Evolutionary conservation across 106 monocot genomes (phyloP).

Genomic region (Xerophyta viscosa): DNA sequence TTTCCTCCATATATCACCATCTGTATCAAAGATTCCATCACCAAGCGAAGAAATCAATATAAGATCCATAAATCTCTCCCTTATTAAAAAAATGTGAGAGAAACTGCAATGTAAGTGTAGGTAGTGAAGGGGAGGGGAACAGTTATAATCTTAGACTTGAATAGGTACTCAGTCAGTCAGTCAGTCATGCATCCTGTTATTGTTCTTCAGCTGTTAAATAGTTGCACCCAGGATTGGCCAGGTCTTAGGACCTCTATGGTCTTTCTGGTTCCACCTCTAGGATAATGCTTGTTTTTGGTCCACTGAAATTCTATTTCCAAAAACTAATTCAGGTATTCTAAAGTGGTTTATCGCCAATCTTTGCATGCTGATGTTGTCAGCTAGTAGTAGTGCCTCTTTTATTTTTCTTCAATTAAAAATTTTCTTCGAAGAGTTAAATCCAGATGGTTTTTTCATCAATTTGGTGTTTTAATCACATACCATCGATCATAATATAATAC

Average conservation of each 20-base stretch:
- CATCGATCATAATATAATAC: no score
- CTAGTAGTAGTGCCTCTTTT: no score
- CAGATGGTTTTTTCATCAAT: no score
- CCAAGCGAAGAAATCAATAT: constrained; percentile 77
- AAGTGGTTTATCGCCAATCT: no score
- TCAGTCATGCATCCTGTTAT: constrained; percentile 92
- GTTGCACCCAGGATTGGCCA: constrained; percentile 77
- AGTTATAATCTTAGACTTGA: constrained; percentile 42
- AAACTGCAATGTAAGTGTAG: constrained; percentile 74
- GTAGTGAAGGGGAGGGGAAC: constrained; percentile 62
- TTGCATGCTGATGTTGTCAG: no score
- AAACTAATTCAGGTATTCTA: no score
- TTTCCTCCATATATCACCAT: constrained; percentile 77
- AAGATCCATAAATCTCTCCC: constrained; percentile 59
- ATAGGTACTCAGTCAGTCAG: constrained; percentile 55
- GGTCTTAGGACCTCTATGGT: constrained; percentile 53
- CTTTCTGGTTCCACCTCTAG: constrained; percentile 45
- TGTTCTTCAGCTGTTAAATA: constrained; percentile 70
- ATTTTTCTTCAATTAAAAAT: no score
- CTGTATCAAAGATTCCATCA: constrained; percentile 78
- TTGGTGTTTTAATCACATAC: no score
- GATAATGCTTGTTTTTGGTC: no score
- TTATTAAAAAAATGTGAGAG: constrained; percentile 1
- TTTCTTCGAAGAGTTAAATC: no score
- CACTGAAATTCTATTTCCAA: no score